Conservation (phyloP, 306 rosid species). For the Dalbergia cultrata region DNA sequence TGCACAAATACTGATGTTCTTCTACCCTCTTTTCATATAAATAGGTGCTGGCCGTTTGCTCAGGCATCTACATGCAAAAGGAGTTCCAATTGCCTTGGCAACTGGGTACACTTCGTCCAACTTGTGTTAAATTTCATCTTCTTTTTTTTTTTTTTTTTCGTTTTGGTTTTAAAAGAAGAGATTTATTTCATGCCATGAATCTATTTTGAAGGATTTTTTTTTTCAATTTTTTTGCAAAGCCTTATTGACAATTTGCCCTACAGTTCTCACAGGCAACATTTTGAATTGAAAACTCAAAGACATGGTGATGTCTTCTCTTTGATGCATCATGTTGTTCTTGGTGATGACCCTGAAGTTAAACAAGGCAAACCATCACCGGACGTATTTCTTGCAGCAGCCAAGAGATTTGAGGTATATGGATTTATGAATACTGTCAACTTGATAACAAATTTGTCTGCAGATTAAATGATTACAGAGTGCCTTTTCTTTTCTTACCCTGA, state of each 20-base stretch:
- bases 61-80: slow-evolving; percentile 79
- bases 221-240: slow-evolving; percentile 28
- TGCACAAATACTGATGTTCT: slow-evolving; percentile 19
- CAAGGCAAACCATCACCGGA: slow-evolving; percentile 97
- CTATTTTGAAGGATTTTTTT: slow-evolving; percentile 12
- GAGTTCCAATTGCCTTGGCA: slow-evolving; percentile 81
- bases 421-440: slow-evolving; percentile 11
- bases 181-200: slow-evolving; percentile 28
- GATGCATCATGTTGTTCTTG: slow-evolving; percentile 92
- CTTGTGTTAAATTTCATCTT: background rate
- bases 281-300: slow-evolving; percentile 84
- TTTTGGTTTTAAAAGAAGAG: slow-evolving; percentile 4
- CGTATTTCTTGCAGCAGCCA: slow-evolving; percentile 87
- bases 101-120: slow-evolving; percentile 67
- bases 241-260: slow-evolving; percentile 32
- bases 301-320: slow-evolving; percentile 78
- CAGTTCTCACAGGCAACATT: slow-evolving; percentile 88
- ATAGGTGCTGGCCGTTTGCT: slow-evolving; percentile 84
- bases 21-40: slow-evolving; percentile 20
- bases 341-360: slow-evolving; percentile 97
- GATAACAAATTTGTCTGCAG: slow-evolving; percentile 11
- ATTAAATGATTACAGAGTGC: background rate
- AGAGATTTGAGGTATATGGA: slow-evolving; percentile 85
- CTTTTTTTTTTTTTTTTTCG: slow-evolving; percentile 10
- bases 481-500: slow-evolving; percentile 26